Percentiles rank a stretch among this genome's conserved stretches.
phyloP scores from a whole-genome alignment of 192 early-diverging fungal species.

The Coemansia sp. region DNA sequence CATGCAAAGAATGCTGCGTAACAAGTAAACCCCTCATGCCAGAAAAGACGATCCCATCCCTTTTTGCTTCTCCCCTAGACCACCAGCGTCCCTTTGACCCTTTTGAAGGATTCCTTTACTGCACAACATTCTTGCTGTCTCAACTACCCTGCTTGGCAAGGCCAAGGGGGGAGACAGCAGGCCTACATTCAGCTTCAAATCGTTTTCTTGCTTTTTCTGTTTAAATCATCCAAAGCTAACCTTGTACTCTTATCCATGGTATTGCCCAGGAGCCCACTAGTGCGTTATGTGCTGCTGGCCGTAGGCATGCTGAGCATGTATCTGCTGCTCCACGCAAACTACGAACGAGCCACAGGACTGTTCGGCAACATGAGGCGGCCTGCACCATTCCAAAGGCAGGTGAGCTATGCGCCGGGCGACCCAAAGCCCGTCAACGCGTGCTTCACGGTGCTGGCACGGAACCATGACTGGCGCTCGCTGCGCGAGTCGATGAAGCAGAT shows the following conservation, averaged over 20 bases:
- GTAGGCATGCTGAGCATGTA: conserved; percentile 12
- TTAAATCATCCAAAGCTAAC: neutral
- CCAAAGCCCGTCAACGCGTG: conserved; percentile 51
- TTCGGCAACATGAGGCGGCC: conserved; percentile 1
- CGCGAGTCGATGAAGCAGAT: conserved; percentile 59
- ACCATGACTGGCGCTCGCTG: conserved; percentile 59
- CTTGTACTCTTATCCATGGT: conserved; percentile 11
- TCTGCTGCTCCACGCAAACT: conserved; percentile 32
- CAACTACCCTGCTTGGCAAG: no score
- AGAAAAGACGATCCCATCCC: no score
- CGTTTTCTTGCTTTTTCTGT: no score
- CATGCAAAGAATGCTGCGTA: conserved; percentile 3
- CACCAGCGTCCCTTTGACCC: no score
- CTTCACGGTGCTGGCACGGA: conserved; percentile 65
- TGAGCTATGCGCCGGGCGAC: conserved; percentile 32
- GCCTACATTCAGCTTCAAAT: no score
- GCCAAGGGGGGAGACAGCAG: no score
- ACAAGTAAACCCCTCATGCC: no score
- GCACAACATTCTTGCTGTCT: neutral
- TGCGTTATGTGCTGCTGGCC: conserved; percentile 34
- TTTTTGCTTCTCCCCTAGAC: no score
- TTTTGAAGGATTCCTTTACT: neutral
- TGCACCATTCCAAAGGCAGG: neutral
- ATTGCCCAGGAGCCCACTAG: conserved; percentile 19
- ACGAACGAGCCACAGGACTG: conserved; percentile 18